Evolutionary conservation across 2,329 filamentous ascomycete species (phyloP).

Genomic region (Calycina marina): DNA sequence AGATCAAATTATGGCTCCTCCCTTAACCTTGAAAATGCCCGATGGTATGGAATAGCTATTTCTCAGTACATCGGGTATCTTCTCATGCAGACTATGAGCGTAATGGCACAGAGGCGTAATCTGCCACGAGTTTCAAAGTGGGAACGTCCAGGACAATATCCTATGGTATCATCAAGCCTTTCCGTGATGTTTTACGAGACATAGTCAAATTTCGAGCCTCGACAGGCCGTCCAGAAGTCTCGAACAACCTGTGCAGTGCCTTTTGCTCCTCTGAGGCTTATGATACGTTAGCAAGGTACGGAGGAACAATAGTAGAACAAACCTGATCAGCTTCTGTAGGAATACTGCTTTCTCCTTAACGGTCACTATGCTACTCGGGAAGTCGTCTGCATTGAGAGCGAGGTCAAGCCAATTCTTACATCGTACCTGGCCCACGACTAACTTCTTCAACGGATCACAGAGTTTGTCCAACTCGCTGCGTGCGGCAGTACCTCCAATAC

Average conservation of each 20-base stretch:
- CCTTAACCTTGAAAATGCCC: too few species aligned
- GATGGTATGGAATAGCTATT: too few species aligned
- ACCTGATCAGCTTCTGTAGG: constrained; percentile 51
- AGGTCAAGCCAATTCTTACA: constrained; percentile 48
- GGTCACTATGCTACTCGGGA: constrained; percentile 42
- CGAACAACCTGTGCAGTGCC: constrained; percentile 50
- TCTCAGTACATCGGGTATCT: too few species aligned
- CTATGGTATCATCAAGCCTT: too few species aligned
- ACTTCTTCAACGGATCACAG: constrained; percentile 55
- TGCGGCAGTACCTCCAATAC: constrained; percentile 52
- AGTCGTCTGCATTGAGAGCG: constrained; percentile 35
- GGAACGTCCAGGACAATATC: too few species aligned
- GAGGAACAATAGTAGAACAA: constrained; percentile 13
- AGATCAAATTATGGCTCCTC: too few species aligned
- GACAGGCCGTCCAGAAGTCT: constrained; percentile 57
- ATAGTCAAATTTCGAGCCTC: constrained; percentile 37
- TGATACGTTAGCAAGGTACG: background rate
- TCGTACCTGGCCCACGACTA: constrained; percentile 40
- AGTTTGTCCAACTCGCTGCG: constrained; percentile 60
- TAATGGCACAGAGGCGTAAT: too few species aligned
- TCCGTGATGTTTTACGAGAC: too few species aligned
- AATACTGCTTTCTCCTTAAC: constrained; percentile 47
- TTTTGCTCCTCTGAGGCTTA: constrained; percentile 44
- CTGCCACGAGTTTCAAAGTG: too few species aligned
- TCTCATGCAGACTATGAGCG: too few species aligned